Conservation (phyloP, 2,329 filamentous ascomycete genomes). For the Laburnicola sp. region DNA sequence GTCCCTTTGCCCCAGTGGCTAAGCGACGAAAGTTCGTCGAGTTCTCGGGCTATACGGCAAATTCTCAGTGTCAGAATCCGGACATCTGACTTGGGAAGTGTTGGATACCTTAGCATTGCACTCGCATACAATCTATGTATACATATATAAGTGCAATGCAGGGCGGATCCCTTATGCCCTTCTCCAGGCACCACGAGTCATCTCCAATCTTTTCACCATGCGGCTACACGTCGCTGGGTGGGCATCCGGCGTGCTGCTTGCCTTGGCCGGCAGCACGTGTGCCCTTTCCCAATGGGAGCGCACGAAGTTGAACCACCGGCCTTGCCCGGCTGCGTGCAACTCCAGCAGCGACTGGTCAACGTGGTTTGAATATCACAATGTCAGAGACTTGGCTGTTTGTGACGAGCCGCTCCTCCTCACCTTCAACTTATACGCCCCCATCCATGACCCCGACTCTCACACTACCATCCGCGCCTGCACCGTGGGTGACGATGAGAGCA, state of each 20-base stretch:
- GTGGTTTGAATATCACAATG: constrained; percentile 1
- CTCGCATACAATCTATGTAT: not conserved
- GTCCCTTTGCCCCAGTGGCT: too few relatives aligned
- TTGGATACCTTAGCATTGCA: not conserved
- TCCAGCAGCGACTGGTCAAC: constrained; percentile 1
- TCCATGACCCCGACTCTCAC: not conserved
- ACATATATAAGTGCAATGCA: too few relatives aligned
- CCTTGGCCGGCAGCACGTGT: not conserved
- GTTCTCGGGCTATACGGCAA: not conserved
- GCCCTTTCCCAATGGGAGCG: not conserved
- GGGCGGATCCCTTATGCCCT: too few relatives aligned
- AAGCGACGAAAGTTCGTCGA: too few relatives aligned
- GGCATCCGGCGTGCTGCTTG: not conserved
- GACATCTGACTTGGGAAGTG: not conserved
- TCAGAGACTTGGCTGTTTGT: not conserved
- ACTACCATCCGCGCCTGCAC: constrained; percentile 3
- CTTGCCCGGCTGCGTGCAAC: constrained; percentile 1
- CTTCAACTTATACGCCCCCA: constrained; percentile 2
- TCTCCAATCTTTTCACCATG: not conserved
- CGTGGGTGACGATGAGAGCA: constrained; percentile 4
- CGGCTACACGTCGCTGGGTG: not conserved
- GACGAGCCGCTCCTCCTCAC: constrained; percentile 5
- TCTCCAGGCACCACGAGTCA: not conserved
- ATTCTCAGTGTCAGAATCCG: not conserved
- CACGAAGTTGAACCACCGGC: constrained; percentile 1